phyloP scores from a whole-genome alignment of 148 eudicot species.

The Agrostemma githago region DNA sequence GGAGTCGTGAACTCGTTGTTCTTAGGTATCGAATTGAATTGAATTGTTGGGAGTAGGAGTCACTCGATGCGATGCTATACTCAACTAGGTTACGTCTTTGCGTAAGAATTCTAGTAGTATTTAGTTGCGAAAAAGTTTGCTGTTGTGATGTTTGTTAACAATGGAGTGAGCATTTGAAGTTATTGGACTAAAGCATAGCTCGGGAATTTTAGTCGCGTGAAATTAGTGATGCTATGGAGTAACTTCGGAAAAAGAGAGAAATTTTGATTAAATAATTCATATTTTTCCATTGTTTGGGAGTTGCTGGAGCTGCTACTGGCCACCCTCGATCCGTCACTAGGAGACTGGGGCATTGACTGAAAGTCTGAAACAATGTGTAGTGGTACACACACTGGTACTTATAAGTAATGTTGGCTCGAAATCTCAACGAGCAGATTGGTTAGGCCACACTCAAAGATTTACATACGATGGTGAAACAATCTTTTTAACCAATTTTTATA shows the following conservation, averaged over 20 bases:
- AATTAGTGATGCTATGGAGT: not conserved
- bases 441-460: not conserved
- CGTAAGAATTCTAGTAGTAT: not conserved
- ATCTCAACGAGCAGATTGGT: too few species aligned
- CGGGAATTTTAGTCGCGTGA: not conserved
- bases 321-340: not conserved
- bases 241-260: not conserved
- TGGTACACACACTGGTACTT: too few species aligned
- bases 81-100: not conserved
- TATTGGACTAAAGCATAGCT: too few species aligned
- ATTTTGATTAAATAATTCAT: not conserved
- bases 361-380: too few species aligned
- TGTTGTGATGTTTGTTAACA: not conserved
- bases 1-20: not conserved
- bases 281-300: not conserved
- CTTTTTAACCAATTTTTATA: not conserved
- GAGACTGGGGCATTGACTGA: not conserved
- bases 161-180: too few species aligned
- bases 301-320: not conserved
- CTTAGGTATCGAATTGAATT: not conserved
- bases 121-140: not conserved
- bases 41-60: not conserved
- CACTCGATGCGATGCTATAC: not conserved
- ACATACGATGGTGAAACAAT: not conserved
- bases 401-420: too few species aligned